Evolutionary conservation across 257 asterid genomes (phyloP).

Genomic region (Henckelia pumila): DNA sequence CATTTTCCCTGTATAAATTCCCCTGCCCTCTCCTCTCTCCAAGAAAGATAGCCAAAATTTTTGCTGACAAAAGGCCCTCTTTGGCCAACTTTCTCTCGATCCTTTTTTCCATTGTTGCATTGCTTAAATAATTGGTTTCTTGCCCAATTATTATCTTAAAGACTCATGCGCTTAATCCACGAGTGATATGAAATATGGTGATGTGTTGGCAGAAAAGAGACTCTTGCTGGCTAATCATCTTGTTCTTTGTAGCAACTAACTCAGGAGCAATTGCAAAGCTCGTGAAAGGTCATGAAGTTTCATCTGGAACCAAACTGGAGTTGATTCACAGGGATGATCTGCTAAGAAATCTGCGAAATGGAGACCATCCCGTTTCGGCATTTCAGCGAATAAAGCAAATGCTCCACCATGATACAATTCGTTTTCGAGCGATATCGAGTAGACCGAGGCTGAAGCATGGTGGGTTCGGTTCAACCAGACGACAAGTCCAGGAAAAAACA

Average conservation of each 20-base stretch:
- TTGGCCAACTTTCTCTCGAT: conserved; percentile 15
- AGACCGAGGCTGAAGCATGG: conserved; percentile 13
- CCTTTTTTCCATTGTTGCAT: conserved; percentile 9
- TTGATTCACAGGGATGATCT: conserved; percentile 18
- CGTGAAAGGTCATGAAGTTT: not conserved
- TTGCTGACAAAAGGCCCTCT: conserved; percentile 32
- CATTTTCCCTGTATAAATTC: conserved; percentile 24
- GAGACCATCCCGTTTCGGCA: not conserved
- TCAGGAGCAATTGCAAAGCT: not conserved
- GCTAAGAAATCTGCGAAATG: not conserved
- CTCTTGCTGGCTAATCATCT: conserved; percentile 11
- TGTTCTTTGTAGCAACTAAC: conserved; percentile 6
- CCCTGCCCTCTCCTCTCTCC: not conserved
- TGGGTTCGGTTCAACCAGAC: not conserved
- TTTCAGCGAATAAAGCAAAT: conserved; percentile 27
- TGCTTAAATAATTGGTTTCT: conserved; percentile 18
- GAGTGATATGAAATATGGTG: conserved; percentile 26
- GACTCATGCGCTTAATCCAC: not conserved
- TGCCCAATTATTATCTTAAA: not conserved
- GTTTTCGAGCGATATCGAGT: conserved; percentile 29
- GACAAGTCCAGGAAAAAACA: conserved; percentile 19
- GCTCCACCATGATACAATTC: conserved; percentile 34
- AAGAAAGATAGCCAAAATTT: not conserved
- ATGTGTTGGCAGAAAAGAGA: not conserved
- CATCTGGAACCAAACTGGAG: conserved; percentile 28